Percentiles rank a stretch among this genome's conserved stretches.
Evolutionary conservation across 306 rosid genomes (phyloP).

Genomic region (Crotalaria pallida): DNA sequence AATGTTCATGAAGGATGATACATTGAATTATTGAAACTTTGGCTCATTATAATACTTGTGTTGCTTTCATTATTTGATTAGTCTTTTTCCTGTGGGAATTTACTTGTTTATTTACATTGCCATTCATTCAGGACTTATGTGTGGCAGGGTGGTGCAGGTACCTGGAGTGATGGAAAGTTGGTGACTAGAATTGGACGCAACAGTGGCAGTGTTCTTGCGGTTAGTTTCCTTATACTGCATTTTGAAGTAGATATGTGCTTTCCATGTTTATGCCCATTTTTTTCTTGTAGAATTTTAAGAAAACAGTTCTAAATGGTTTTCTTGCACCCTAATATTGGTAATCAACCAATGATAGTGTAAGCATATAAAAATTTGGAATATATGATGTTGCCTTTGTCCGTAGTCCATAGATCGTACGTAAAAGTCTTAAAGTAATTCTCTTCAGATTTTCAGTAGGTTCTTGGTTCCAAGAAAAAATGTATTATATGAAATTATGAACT

Average conservation of each 20-base stretch:
- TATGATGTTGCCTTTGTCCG: background rate
- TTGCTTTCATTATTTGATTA: constrained; percentile 1
- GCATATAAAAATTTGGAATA: background rate
- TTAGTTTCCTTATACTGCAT: constrained; percentile 29
- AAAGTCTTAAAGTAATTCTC: background rate
- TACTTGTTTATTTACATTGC: constrained; percentile 24
- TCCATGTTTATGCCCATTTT: background rate
- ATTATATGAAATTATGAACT: background rate
- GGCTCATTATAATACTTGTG: background rate
- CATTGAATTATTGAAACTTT: constrained; percentile 1
- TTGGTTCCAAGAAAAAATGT: background rate
- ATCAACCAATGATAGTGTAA: background rate
- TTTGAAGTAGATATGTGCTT: background rate
- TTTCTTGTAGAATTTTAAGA: background rate
- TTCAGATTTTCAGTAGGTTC: background rate
- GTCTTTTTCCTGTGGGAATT: background rate
- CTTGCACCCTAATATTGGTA: background rate
- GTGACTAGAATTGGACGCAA: constrained; percentile 96
- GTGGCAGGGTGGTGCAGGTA: constrained; percentile 99
- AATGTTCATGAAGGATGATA: constrained; percentile 9
- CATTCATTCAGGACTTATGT: constrained; percentile 80
- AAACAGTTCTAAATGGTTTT: constrained; percentile 1
- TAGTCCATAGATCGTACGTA: background rate
- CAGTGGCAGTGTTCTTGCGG: constrained; percentile 85
- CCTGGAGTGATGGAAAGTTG: constrained; percentile 98